phyloP scores from a whole-genome alignment of 2,329 filamentous ascomycete genomes.

The Neonectria hederae region DNA sequence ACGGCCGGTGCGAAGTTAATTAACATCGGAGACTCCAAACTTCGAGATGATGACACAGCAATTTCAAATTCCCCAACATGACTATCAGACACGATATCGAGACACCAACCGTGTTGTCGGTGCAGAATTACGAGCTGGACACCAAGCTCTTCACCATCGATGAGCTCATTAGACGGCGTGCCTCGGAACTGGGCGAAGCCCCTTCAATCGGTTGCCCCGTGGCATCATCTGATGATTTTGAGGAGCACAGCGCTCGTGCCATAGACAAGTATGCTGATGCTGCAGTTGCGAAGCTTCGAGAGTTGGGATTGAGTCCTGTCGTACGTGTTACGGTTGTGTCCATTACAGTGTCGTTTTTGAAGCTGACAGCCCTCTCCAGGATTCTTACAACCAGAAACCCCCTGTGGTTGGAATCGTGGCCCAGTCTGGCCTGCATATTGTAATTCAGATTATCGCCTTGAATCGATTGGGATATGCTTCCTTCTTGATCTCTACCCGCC shows the following conservation, averaged over 20 bases:
- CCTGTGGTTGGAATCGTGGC: constrained; percentile 36
- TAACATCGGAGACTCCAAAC: background rate
- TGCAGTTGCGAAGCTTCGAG: constrained; percentile 28
- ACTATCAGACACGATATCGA: constrained; percentile 37
- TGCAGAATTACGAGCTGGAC: constrained; percentile 8
- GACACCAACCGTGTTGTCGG: constrained; percentile 19
- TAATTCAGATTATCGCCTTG: constrained; percentile 36
- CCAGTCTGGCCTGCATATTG: constrained; percentile 30
- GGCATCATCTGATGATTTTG: constrained; percentile 28
- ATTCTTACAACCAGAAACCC: constrained; percentile 21
- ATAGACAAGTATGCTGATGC: constrained; percentile 36
- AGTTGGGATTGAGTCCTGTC: constrained; percentile 27
- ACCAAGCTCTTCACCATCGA: constrained; percentile 34
- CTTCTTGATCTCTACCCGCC: constrained; percentile 36
- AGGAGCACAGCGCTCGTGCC: constrained; percentile 32
- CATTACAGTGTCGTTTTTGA: too few relatives aligned
- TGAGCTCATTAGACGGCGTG: constrained; percentile 32
- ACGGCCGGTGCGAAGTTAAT: background rate
- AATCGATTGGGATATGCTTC: constrained; percentile 34
- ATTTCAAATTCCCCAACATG: constrained; percentile 17
- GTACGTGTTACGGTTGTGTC: constrained; percentile 8
- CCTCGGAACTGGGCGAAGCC: constrained; percentile 22
- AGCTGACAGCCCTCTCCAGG: constrained; percentile 15
- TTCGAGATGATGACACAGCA: background rate
- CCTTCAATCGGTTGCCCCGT: constrained; percentile 29